A percentile compares a stretch with the other conserved stretches of the same genome.
Evolutionary conservation across 192 early-diverging fungal genomes (phyloP).

Genomic region (Coemansia sp.): DNA sequence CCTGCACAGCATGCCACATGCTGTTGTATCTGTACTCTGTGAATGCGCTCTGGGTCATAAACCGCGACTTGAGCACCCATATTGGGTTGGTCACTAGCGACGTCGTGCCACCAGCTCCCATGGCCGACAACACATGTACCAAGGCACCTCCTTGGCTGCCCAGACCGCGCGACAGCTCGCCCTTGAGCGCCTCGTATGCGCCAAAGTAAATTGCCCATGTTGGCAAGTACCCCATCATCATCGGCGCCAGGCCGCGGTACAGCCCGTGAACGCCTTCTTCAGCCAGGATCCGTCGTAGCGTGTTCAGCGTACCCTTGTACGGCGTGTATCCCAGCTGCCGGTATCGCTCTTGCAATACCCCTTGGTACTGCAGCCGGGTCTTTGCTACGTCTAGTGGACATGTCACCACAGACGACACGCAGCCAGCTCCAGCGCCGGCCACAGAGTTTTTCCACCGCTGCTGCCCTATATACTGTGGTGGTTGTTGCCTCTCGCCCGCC

Average conservation of each 20-base stretch:
- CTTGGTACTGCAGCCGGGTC: slow-evolving; percentile 88
- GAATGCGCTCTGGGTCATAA: slow-evolving; percentile 77
- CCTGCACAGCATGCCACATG: slow-evolving; percentile 74
- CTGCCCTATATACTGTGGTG: not conserved
- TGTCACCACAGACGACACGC: slow-evolving; percentile 76
- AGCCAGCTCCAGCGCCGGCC: slow-evolving; percentile 79
- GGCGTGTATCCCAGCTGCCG: slow-evolving; percentile 20
- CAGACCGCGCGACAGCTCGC: slow-evolving; percentile 15
- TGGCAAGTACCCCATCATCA: slow-evolving; percentile 84
- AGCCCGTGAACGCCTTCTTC: slow-evolving; percentile 86
- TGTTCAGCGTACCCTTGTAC: slow-evolving; percentile 55
- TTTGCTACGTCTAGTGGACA: slow-evolving; percentile 96
- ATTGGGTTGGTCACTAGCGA: slow-evolving; percentile 82
- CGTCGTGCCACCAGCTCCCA: slow-evolving; percentile 75
- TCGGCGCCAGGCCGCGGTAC: slow-evolving; percentile 85
- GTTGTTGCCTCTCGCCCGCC: not conserved
- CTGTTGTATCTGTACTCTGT: slow-evolving; percentile 80
- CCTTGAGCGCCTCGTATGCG: slow-evolving; percentile 81
- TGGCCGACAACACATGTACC: slow-evolving; percentile 81
- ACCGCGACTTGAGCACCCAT: slow-evolving; percentile 89
- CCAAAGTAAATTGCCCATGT: slow-evolving; percentile 93
- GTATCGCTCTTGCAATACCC: slow-evolving; percentile 27
- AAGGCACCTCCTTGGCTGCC: slow-evolving; percentile 6
- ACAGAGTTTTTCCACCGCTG: slow-evolving; percentile 66
- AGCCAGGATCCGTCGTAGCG: slow-evolving; percentile 66